phyloP scores from a whole-genome alignment of 345 rosid species.

The Eucalyptus cloeziana region DNA sequence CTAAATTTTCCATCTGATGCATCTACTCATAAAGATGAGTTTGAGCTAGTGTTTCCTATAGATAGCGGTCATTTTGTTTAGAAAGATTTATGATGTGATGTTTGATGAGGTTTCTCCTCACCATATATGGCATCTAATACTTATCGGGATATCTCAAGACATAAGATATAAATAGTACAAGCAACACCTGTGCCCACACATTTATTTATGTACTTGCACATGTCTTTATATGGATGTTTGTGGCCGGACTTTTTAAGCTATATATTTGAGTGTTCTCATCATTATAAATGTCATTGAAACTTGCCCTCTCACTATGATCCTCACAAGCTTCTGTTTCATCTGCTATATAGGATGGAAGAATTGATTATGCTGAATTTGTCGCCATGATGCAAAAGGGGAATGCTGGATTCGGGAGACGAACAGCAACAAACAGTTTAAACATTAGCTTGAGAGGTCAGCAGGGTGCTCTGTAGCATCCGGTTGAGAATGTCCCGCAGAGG shows the following conservation, averaged over 20 bases:
- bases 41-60: not conserved
- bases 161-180: not conserved
- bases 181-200: not conserved
- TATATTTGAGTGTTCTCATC: not conserved
- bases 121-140: not conserved
- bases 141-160: not conserved
- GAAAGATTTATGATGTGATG: not conserved
- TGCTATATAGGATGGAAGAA: constrained; percentile 65
- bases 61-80: not conserved
- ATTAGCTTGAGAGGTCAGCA: constrained; percentile 88
- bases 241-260: not conserved
- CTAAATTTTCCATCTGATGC: not conserved
- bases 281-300: not conserved
- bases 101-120: not conserved
- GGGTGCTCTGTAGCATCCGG: constrained; percentile 2
- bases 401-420: constrained; percentile 88
- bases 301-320: not conserved
- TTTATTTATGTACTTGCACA: not conserved
- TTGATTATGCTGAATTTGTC: constrained; percentile 91
- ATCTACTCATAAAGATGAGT: not conserved
- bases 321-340: not conserved
- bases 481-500: constrained; percentile 8
- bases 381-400: constrained; percentile 99
- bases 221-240: not conserved
- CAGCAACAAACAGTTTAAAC: constrained; percentile 82